A percentile compares a stretch with the other conserved stretches of the same genome.
Evolutionary conservation across 805 yeast species (phyloP).

Genomic region (Scheffersomyces lignosus): DNA sequence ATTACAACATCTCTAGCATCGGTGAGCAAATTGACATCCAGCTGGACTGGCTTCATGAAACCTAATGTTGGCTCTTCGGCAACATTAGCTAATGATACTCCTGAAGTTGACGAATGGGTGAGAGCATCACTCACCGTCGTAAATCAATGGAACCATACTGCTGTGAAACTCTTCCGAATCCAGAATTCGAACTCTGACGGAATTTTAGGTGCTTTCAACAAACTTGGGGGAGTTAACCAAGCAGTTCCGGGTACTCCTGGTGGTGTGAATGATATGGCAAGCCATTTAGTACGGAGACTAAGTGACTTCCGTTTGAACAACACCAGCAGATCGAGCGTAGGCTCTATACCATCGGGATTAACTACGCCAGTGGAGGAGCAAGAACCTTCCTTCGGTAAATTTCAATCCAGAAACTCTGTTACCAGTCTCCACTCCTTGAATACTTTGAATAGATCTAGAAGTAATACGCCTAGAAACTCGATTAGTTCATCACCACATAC

Average conservation of each 20-base stretch:
- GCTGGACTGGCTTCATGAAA: constrained; percentile 37
- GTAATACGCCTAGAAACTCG: constrained; percentile 36
- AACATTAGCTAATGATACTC: constrained; percentile 9
- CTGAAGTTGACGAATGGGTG: constrained; percentile 18
- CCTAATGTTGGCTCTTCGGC: constrained; percentile 2
- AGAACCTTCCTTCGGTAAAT: constrained; percentile 18
- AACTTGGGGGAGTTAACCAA: constrained; percentile 10
- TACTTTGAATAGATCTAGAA: constrained; percentile 36
- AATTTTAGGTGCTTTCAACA: constrained; percentile 16
- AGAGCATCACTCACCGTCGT: constrained; percentile 31
- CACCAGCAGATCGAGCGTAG: constrained; percentile 25
- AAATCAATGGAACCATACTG: constrained; percentile 56
- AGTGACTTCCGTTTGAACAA: constrained; percentile 41
- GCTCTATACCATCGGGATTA: constrained; percentile 19
- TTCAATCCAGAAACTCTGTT: constrained; percentile 27
- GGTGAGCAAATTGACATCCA: constrained; percentile 38
- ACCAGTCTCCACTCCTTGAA: constrained; percentile 41
- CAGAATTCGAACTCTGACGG: constrained; percentile 19
- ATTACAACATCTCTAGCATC: constrained; percentile 33
- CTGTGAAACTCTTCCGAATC: constrained; percentile 51
- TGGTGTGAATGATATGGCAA: constrained; percentile 50
- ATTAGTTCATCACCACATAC: constrained; percentile 20
- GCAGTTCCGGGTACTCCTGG: constrained; percentile 30
- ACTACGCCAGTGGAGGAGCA: constrained; percentile 33
- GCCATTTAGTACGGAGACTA: constrained; percentile 47